Conservation (phyloP, 2,329 filamentous ascomycete species). For the Zopfia rhizophila region DNA sequence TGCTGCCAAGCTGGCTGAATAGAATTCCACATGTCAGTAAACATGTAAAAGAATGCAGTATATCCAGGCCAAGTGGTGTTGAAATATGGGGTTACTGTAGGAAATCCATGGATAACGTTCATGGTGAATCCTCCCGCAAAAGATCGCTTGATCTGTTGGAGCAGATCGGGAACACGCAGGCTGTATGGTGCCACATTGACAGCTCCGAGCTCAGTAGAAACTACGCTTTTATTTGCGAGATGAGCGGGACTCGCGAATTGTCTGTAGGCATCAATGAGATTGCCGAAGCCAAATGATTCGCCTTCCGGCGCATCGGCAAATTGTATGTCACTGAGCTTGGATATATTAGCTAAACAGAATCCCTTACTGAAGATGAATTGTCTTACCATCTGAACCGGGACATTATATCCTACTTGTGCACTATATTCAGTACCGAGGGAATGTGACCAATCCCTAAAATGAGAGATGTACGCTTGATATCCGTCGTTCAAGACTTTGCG, state of each 20-base stretch:
- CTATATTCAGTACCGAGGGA: conserved; percentile 39
- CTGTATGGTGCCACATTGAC: conserved; percentile 35
- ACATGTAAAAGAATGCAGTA: conserved; percentile 56
- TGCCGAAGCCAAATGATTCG: conserved; percentile 46
- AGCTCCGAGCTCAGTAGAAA: conserved; percentile 49
- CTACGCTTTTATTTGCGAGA: conserved; percentile 39
- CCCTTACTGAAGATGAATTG: no score
- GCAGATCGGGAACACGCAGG: conserved; percentile 42
- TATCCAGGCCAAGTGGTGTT: conserved; percentile 63
- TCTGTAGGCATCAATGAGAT: conserved; percentile 45
- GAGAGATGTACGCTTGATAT: conserved; percentile 41
- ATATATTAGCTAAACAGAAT: conserved; percentile 15
- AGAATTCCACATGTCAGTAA: conserved; percentile 53
- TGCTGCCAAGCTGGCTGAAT: conserved; percentile 57
- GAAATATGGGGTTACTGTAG: conserved; percentile 54
- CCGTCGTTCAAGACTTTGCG: conserved; percentile 39
- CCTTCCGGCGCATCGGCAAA: conserved; percentile 45
- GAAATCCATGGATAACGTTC: conserved; percentile 57
- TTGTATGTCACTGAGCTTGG: conserved; percentile 34
- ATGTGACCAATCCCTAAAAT: conserved; percentile 37
- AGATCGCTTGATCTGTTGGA: conserved; percentile 51
- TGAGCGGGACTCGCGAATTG: conserved; percentile 48
- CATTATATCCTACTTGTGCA: conserved; percentile 46
- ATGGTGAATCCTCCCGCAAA: conserved; percentile 57
- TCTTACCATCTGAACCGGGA: conserved; percentile 47